Conservation (phyloP, 805 yeast species). For the Candida vaughaniae region DNA sequence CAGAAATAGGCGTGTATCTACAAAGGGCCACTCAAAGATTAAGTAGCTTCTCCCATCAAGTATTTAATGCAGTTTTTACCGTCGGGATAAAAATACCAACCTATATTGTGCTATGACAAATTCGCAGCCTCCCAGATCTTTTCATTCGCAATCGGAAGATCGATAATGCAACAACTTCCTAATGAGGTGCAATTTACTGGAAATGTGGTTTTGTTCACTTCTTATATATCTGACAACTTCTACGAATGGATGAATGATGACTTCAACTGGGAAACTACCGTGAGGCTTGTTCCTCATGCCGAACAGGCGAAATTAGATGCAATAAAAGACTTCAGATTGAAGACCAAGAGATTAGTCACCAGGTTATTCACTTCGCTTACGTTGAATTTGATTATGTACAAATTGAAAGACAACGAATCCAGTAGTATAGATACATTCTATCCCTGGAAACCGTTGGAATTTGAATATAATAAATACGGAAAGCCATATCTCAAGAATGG, state of each 20-base stretch:
- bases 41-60: no score
- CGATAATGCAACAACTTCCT: no score
- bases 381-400: conserved; percentile 28
- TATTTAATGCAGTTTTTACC: no score
- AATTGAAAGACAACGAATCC: conserved; percentile 3
- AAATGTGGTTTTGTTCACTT: conserved; percentile 12
- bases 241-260: conserved; percentile 24
- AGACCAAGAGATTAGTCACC: conserved; percentile 41
- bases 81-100: no score
- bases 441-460: conserved; percentile 23
- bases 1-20: no score
- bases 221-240: conserved; percentile 14
- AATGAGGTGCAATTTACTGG: no score
- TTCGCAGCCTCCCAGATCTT: no score
- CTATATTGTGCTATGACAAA: not conserved
- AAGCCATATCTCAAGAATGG: conserved; percentile 49
- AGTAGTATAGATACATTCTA: conserved; percentile 3
- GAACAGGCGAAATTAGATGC: conserved; percentile 42
- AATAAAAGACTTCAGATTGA: conserved; percentile 34
- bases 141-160: no score
- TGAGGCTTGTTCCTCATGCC: conserved; percentile 42
- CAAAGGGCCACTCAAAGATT: no score
- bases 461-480: conserved; percentile 45
- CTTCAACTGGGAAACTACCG: conserved; percentile 47
- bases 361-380: conserved; percentile 45